These are phyloP conservation scores for Vaccinium darrowii DNA, from an alignment of 148 eudicot genomes.

Conservation along the genomic window DNA sequence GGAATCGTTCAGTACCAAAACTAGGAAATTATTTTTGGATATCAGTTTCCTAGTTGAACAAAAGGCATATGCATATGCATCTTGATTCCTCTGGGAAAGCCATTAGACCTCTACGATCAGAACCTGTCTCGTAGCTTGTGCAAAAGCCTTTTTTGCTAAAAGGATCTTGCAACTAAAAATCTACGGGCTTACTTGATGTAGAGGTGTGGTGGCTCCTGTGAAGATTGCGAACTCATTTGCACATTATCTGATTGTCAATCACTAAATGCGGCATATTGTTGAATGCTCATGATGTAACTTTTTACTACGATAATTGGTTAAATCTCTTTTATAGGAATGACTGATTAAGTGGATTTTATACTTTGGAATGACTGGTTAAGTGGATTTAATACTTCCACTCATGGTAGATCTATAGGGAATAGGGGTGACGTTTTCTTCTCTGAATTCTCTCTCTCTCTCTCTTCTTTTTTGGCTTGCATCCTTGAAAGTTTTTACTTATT, in stretches of 20 bases:
- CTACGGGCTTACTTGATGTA: neutral
- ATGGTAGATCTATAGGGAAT: neutral
- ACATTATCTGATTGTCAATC: neutral
- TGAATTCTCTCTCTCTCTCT: neutral
- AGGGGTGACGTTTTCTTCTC: neutral
- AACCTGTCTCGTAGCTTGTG: neutral
- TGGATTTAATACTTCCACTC: neutral
- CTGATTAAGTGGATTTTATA: neutral
- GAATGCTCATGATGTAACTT: neutral
- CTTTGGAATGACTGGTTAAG: neutral
- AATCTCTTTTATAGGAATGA: neutral
- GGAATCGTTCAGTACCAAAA: neutral
- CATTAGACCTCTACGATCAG: neutral
- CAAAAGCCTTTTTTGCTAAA: neutral
- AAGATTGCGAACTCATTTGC: neutral
- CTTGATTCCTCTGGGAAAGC: neutral
- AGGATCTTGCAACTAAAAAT: neutral
- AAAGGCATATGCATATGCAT: neutral
- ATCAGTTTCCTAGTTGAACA: neutral
- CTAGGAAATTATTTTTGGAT: neutral
- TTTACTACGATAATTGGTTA: neutral
- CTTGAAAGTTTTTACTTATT: neutral
- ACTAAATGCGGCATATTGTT: neutral
- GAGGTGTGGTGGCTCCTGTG: conserved; percentile 5
- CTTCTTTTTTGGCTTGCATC: neutral